A percentile compares a stretch with the other conserved stretches of the same genome.
Conservation (phyloP, 345 rosid genomes). For the Turritis glabra region DNA sequence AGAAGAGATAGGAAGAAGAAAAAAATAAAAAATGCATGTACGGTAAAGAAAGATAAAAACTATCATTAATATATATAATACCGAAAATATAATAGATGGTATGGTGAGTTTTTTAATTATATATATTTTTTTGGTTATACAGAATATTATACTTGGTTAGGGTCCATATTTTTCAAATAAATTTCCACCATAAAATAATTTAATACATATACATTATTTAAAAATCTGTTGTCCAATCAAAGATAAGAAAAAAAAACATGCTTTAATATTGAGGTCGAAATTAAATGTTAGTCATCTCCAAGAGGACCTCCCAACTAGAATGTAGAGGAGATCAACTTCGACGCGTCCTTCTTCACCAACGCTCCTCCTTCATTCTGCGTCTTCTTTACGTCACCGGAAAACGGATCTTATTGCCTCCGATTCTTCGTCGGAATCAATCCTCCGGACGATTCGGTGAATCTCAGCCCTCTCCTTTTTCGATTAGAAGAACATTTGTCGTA, state of each 20-base stretch:
- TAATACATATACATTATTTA: not conserved
- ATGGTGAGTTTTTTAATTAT: too few species aligned
- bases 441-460: slow-evolving; percentile 14
- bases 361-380: not conserved
- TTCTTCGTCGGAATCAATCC: not conserved
- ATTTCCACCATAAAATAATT: not conserved
- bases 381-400: slow-evolving; percentile 20
- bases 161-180: not conserved
- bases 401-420: not conserved
- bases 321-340: slow-evolving; percentile 21
- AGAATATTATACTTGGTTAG: too few species aligned
- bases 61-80: too few species aligned
- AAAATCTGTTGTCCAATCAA: slow-evolving; percentile 1
- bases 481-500: not conserved
- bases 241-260: not conserved
- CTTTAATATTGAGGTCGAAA: not conserved
- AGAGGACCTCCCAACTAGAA: slow-evolving; percentile 9
- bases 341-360: slow-evolving; percentile 11
- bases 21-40: too few species aligned
- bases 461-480: not conserved
- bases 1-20: too few species aligned
- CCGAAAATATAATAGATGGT: too few species aligned
- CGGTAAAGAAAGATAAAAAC: too few species aligned
- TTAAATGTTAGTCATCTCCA: slow-evolving; percentile 1
- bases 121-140: too few species aligned